Evolutionary conservation across 2,329 filamentous ascomycete genomes (phyloP), one percentile per base, ranked within the genome.

Genomic region (Pseudocercospora fijiensis): DNA sequence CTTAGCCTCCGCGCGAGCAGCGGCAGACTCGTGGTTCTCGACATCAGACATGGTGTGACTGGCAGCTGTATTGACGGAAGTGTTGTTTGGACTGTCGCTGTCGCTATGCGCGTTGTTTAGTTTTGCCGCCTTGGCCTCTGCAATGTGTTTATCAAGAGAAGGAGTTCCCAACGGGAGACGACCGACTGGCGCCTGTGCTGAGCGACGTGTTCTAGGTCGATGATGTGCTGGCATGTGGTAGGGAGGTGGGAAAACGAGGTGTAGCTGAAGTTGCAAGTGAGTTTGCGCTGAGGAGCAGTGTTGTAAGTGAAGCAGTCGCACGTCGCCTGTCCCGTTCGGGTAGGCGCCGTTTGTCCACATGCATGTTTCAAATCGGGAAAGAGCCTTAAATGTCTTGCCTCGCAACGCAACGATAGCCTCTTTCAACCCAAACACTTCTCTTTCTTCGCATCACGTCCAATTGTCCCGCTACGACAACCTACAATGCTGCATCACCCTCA

Each of bases 81-180:
- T 52, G 22, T 27, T 16, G 2, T 27, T 33, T 33, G 30, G 30
- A 33, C 10, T 37, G 13, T 37, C 33, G 13, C 7, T n/a, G 33
- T 16, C 33, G 13, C 33, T 37, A n/a, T 37, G 13, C 4, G 26
- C 3, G 49, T 52, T 26, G 22, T n/a, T 52, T 11, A 9, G 20
- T 16, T 3, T 22, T 13, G 49, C 6, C 13, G 49, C 5, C 20
- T n/a, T 22, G 20, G 49, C 2, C 9, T 52, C 24, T 16, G 49
- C 24, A 4, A 24, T 27, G 22, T 49, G 45, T 64, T 37, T 45
- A 56, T 26, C 51, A 9, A 69, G 45, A 16, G 64, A 58, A 4
- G 69, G 72, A 27, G 72, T 71, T 20, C 73, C 73, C 28, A 74
- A 22, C 3, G 72, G 73, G 6, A 74, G 69, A 57, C 73, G 72